These are phyloP conservation scores for Tetraselmis striata DNA, from an alignment of 139 green algal species.

Conservation along the genomic window DNA sequence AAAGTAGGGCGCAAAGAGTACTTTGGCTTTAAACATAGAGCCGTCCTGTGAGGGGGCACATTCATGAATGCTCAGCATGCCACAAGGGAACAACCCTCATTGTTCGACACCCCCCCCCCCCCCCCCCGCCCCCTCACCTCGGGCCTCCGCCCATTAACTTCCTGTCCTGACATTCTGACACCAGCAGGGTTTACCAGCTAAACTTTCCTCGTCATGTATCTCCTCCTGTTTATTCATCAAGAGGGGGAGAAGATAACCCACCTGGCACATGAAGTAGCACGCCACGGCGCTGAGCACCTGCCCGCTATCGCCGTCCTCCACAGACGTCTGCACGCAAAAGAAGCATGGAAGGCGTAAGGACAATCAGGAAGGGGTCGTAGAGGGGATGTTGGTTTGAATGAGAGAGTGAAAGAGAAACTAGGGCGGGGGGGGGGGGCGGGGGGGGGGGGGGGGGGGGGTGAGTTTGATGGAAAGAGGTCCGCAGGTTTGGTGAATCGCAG, in stretches of 20 bases:
- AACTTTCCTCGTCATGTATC: too few species aligned
- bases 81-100: too few species aligned
- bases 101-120: too few species aligned
- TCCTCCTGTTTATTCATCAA: too few species aligned
- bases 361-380: background rate
- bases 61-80: too few species aligned
- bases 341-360: background rate
- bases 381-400: too few species aligned
- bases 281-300: conserved; percentile 65
- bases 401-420: background rate
- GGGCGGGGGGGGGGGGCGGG: background rate
- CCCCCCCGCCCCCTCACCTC: too few species aligned
- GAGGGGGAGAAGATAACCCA: too few species aligned
- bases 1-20: conserved; percentile 86
- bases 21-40: conserved; percentile 85
- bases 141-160: too few species aligned
- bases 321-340: conserved; percentile 47
- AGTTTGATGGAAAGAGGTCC: conserved; percentile 1
- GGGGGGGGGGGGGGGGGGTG: background rate
- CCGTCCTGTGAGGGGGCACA: conserved; percentile 71
- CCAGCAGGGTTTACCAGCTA: too few species aligned
- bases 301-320: conserved; percentile 75
- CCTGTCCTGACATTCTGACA: too few species aligned
- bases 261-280: conserved; percentile 94
- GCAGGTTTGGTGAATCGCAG: background rate